Percentiles rank a stretch among this genome's conserved stretches.
These are phyloP conservation scores for Ceratobasidium sp. DNA, from an alignment of 1,284 basidiomycete species.

Conservation along the genomic window DNA sequence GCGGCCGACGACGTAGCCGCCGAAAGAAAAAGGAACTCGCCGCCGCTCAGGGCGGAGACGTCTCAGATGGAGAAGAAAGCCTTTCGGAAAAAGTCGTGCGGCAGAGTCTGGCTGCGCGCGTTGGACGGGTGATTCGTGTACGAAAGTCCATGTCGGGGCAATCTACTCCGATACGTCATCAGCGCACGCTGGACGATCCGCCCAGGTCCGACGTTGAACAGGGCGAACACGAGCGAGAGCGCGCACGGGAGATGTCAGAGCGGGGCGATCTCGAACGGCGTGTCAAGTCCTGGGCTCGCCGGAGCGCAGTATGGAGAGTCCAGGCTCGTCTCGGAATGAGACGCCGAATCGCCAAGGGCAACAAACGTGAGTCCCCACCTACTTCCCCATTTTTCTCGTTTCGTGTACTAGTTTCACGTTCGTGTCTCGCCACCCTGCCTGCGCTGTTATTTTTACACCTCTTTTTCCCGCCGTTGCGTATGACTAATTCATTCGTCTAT, in stretches of 20 bases:
- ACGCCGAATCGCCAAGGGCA: background rate
- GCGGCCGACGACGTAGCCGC: constrained; percentile 4
- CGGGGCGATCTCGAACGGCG: constrained; percentile 10
- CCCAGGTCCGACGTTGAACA: constrained; percentile 4
- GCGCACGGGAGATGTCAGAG: background rate
- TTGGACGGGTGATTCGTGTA: constrained; percentile 8
- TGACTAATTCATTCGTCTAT: constrained; percentile 18
- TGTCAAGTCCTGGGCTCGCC: constrained; percentile 32
- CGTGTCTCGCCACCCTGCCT: background rate
- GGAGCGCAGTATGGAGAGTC: constrained; percentile 20
- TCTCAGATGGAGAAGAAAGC: background rate
- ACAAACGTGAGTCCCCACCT: constrained; percentile 35
- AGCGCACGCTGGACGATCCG: background rate
- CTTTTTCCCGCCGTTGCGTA: background rate
- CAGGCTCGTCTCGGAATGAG: constrained; percentile 36
- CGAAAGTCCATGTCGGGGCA: background rate
- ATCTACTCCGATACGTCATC: background rate
- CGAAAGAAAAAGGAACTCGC: constrained; percentile 20
- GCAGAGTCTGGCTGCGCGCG: background rate
- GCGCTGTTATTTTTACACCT: constrained; percentile 18
- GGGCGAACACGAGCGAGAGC: constrained; percentile 12
- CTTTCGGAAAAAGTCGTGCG: constrained; percentile 11
- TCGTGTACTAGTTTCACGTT: background rate
- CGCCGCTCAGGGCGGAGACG: background rate
- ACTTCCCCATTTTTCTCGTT: constrained; percentile 3